Evolutionary conservation across 2,329 filamentous ascomycete species (phyloP).

Genomic region (Claviceps purpurea): DNA sequence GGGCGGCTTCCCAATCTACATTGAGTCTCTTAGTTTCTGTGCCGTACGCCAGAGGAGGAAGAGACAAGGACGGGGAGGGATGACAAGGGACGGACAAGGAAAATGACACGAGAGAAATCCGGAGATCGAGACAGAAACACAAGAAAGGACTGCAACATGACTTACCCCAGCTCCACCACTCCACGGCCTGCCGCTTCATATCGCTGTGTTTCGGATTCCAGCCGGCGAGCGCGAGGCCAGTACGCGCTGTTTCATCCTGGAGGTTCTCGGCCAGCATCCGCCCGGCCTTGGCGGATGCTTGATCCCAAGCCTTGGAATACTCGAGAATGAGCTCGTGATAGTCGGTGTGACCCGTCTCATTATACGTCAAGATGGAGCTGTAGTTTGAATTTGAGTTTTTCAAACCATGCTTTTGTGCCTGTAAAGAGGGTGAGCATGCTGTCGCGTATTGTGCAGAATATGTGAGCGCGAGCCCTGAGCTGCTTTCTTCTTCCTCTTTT

Average conservation of each 20-base stretch:
- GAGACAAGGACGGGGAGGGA: too few species aligned
- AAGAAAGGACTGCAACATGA: background rate
- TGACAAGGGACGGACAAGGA: too few species aligned
- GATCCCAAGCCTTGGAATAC: slow-evolving; percentile 32
- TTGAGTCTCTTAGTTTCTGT: background rate
- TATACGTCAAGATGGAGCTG: slow-evolving; percentile 43
- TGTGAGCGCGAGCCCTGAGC: too few species aligned
- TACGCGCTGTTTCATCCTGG: slow-evolving; percentile 47
- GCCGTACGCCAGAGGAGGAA: background rate
- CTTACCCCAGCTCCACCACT: slow-evolving; percentile 39
- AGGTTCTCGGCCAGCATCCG: slow-evolving; percentile 43
- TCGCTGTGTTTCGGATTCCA: slow-evolving; percentile 45
- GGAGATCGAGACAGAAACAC: background rate
- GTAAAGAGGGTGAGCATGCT: background rate
- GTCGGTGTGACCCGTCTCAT: slow-evolving; percentile 40
- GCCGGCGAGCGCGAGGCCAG: slow-evolving; percentile 43
- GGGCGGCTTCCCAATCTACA: slow-evolving; percentile 42
- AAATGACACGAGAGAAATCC: too few species aligned
- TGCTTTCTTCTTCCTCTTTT: background rate
- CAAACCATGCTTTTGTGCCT: slow-evolving; percentile 43
- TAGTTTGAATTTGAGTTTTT: slow-evolving; percentile 45
- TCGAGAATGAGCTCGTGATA: slow-evolving; percentile 36
- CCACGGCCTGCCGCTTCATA: slow-evolving; percentile 42
- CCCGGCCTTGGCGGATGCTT: slow-evolving; percentile 39
- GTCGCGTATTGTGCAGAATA: too few species aligned